Conservation (phyloP, 805 yeast genomes). For the Aciculoconidium aculeatum region DNA sequence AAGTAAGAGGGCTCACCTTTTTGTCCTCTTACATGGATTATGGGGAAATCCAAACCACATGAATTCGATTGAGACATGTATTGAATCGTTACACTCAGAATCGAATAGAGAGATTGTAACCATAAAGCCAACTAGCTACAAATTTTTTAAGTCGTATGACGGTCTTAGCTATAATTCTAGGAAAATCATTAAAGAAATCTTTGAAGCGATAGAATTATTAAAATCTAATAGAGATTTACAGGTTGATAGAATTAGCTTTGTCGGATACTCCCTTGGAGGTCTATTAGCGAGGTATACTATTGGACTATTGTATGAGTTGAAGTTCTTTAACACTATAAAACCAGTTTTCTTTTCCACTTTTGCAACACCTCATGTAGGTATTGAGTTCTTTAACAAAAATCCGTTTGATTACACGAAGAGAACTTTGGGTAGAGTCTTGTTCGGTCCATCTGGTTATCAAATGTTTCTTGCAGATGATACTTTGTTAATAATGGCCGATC, state of each 20-base stretch:
- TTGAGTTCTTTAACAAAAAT: conserved; percentile 29
- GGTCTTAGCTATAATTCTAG: conserved; percentile 32
- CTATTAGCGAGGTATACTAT: conserved; percentile 35
- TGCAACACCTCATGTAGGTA: conserved; percentile 42
- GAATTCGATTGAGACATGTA: conserved; percentile 29
- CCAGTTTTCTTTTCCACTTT: conserved; percentile 37
- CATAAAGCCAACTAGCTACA: conserved; percentile 33
- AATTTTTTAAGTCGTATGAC: conserved; percentile 42
- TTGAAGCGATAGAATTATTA: conserved; percentile 36
- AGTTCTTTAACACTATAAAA: conserved; percentile 28
- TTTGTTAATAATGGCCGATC: conserved; percentile 49
- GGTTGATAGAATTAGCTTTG: conserved; percentile 31
- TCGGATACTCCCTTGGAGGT: conserved; percentile 41
- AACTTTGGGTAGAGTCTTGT: conserved; percentile 25
- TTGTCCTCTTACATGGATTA: conserved; percentile 37
- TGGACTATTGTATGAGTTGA: conserved; percentile 29
- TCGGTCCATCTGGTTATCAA: conserved; percentile 34
- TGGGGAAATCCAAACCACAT: conserved; percentile 42
- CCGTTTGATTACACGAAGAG: conserved; percentile 30
- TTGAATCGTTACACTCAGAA: conserved; percentile 20
- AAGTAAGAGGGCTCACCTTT: conserved; percentile 24
- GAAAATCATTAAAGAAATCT: conserved; percentile 30
- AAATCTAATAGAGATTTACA: conserved; percentile 20
- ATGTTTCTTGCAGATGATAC: conserved; percentile 34
- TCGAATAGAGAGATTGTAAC: conserved; percentile 26